phyloP scores from a whole-genome alignment of 345 rosid species.

The Raphanus sativus region DNA sequence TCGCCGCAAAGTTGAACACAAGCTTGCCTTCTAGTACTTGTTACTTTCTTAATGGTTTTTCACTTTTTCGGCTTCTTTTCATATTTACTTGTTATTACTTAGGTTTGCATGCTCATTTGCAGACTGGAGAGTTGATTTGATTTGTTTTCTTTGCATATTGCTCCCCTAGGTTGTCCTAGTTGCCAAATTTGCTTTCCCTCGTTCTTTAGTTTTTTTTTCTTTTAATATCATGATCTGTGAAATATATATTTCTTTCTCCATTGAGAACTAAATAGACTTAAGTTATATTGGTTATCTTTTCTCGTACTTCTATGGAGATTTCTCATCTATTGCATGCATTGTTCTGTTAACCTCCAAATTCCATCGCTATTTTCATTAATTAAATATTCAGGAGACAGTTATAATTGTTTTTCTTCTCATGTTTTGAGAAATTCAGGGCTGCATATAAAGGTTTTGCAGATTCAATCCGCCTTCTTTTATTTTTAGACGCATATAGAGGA shows the following conservation, averaged over 20 bases:
- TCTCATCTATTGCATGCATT: no score
- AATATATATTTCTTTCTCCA: neutral
- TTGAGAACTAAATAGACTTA: slow-evolving; percentile 19
- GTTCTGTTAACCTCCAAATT: no score
- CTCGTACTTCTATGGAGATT: no score
- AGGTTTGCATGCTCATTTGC: slow-evolving; percentile 2
- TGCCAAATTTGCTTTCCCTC: neutral
- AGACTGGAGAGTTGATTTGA: neutral
- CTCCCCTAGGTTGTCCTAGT: slow-evolving; percentile 6
- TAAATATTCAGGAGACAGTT: no score
- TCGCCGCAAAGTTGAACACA: slow-evolving; percentile 16
- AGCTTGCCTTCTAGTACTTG: slow-evolving; percentile 14
- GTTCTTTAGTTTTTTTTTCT: no score
- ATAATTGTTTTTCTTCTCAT: slow-evolving; percentile 27
- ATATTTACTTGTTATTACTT: neutral
- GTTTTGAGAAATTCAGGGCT: slow-evolving; percentile 76
- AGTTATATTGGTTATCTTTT: neutral
- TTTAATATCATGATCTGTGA: no score
- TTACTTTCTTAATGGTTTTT: neutral
- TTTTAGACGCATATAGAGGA: slow-evolving; percentile 88
- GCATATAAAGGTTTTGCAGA: slow-evolving; percentile 99
- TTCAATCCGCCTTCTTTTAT: slow-evolving; percentile 87
- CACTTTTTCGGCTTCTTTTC: neutral
- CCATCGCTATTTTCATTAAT: no score
- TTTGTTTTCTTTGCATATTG: neutral